Evolutionary conservation across 2,329 filamentous ascomycete species (phyloP), one percentile per base, ranked within the genome.

Genomic region (Colletotrichum lentis): DNA sequence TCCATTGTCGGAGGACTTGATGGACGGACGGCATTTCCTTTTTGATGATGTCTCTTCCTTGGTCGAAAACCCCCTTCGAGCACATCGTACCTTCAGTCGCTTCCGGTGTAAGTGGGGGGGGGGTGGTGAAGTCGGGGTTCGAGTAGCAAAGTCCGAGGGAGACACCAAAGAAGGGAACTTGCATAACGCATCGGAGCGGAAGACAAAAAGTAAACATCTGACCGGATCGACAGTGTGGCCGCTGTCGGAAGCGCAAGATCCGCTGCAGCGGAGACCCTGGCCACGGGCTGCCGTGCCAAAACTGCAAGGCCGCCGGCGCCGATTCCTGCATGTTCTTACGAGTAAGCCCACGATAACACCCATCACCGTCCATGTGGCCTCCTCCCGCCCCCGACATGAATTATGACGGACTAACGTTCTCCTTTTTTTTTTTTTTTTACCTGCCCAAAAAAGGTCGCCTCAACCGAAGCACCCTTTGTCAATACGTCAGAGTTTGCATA

Each of bases 191-290:
- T 64, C 16, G 39, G 46, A 12, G 44, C 49, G 54, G n/a, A 18
- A 22, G 41, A 27, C 39, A 55, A 64, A 64, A 59, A 50, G 12
- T 31, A 60, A 64, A 50, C 16, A 68, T 52, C 67, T 69, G 52
- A 69, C 67, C 61, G 39, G 56, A 58, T 56, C 49, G 22, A 64
- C 71, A 97, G 95, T 98, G 95, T 78, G 88, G 89, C 43, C 89
- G 95, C 72, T 98, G 95, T 79, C 89, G 95, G 69, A 94, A 95
- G 81, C 88, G 95, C 67, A 98, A 98, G 83, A 98, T 98, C 74
- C 91, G 93, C 73, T 98, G 95, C 81, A 97, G 92, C 74, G 95
- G 95, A 50, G 93, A 97, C 76, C 84, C 86, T 41, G 91, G 91
- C 39, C 88, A 90, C 74, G 91, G 91, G n/a, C 80, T 83, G 46